Evolutionary conservation across 352 stramenopile genomes (phyloP), one percentile per base, ranked within the genome.

Genomic region (Phytophthora fragariae): DNA sequence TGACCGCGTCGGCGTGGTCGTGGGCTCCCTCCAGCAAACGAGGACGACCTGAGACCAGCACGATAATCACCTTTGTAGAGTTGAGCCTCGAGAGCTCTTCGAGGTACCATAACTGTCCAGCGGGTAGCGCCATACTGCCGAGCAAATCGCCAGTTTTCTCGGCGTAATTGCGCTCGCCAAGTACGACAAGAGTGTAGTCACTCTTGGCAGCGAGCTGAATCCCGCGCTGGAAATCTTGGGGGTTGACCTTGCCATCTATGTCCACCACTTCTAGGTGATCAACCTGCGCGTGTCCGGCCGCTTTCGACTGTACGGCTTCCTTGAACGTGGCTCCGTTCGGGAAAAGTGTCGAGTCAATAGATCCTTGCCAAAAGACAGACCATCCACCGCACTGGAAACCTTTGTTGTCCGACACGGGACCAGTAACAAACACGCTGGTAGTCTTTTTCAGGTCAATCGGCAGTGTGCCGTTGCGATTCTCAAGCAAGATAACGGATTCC

Each of bases 61-160:
- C 73, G 0, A 92, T 44, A 57, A 96, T 79, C 24, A 97, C 82
- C 46, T 92, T 90, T 1, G 88, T 94, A 1, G 68, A 74, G 6
- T 80, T 75, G n/a, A 90, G 69, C 21, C 76, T 59, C 4, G 79
- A 84, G 3, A 97, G 69, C 19, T 77, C 79, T 27, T 86, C 60
- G 0, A 97, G 68, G 55, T 96, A 97, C 61, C 62, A 68, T 4
- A 80, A 65, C 24, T 96, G 84, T 5, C 88, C 88, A 17, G 55
- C 27, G 0, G 90, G 86, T 5, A 97, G 71, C 12, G 79, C 73
- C 31, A 91, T 73, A 68, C 60, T 78, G 14, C 81, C 74, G 0
- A 80, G 69, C 37, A 95, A 89, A 62, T 97, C 89, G 1, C 91
- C 91, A 17, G 70, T 79, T 41, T 96, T 97, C 62, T 97, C 91